Base-by-base conservation (phyloP, 2,329 filamentous ascomycete genomes). In the Mariannaea sp. region DNA sequence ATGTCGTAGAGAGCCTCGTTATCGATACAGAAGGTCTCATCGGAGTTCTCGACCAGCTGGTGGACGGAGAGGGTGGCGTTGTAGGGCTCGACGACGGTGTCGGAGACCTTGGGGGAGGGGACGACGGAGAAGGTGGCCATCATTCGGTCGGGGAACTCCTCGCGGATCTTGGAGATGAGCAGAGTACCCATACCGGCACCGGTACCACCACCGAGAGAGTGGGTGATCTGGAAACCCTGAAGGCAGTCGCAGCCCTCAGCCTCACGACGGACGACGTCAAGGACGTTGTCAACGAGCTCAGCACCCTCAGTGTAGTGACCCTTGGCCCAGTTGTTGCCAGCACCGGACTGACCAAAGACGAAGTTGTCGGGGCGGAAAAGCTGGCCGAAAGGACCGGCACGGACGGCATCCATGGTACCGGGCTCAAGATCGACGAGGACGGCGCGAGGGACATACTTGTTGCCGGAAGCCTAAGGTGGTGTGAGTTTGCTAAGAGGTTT, bases 301-400 rank as follows among this genome's bases (percentile, higher is more conserved):
- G 94, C 94, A 86, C 94, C 94, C 83, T 99, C 94, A 65, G 94
- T 99, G 86, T 99, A 99, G 78, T 99, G 94, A 81, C 94, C 94
- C 88, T 97, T 99, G 79, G 94, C 94, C 94, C 94, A 99, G 88
- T 97, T 97, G 91, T 99, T 99, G 81, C 94, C 94, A 77, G 94
- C 94, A 85, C 94, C 93, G 70, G 94, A 97, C 83, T 97, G 94
- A 70, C 94, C 94, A 78, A 97, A 97, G 74, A 97, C 92, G 80
- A 97, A 97, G 89, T 97, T 99, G 83, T 99, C 94, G 75, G 94
- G 94, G 65, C 94, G 92, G 92, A 99, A 97, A 68, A 99, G 92
- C 83, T 97, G 90, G 69, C 94, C 94, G 76, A 97, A 97, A 66
- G 94, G 94, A 77, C 94, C 93, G 69, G 93, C 90, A 76, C 93